phyloP scores from a whole-genome alignment of 805 yeast species.

The Clavispora phyllophila region DNA sequence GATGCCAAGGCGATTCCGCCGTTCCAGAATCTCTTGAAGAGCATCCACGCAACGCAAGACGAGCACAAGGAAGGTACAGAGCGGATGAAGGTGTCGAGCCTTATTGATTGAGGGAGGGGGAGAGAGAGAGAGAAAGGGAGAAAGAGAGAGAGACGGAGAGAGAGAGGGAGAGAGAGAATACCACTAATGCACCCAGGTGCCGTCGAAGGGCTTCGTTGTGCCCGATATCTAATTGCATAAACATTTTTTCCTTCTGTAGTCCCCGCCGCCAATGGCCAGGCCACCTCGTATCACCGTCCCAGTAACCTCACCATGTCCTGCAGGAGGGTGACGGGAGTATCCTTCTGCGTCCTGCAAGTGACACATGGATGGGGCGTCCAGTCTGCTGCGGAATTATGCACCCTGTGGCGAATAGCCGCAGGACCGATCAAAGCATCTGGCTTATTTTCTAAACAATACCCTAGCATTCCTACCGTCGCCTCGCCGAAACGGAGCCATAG shows the following conservation, averaged over 20 bases:
- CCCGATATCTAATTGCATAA: neutral
- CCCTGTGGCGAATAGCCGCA: neutral
- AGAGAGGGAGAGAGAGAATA: too few species aligned
- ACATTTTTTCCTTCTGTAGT: neutral
- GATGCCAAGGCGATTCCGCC: slow-evolving; percentile 5
- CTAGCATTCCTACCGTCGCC: too few species aligned
- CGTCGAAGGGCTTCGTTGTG: neutral
- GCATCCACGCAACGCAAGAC: slow-evolving; percentile 5
- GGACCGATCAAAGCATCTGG: too few species aligned
- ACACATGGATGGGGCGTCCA: neutral
- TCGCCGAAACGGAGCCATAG: too few species aligned
- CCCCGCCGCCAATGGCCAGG: too few species aligned
- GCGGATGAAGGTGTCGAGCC: slow-evolving; percentile 10
- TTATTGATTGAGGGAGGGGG: slow-evolving; percentile 10
- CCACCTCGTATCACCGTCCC: too few species aligned
- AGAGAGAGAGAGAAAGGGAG: too few species aligned
- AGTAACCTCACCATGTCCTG: neutral
- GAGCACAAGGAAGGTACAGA: slow-evolving; percentile 1
- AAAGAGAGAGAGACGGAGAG: neutral
- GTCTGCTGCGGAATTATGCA: neutral
- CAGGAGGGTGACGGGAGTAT: neutral
- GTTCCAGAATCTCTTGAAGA: slow-evolving; percentile 6
- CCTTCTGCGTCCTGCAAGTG: neutral
- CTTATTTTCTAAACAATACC: too few species aligned
- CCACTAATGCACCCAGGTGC: too few species aligned